phyloP scores from a whole-genome alignment of 2,329 filamentous ascomycete genomes.

The Dactylellina drechsleri region DNA sequence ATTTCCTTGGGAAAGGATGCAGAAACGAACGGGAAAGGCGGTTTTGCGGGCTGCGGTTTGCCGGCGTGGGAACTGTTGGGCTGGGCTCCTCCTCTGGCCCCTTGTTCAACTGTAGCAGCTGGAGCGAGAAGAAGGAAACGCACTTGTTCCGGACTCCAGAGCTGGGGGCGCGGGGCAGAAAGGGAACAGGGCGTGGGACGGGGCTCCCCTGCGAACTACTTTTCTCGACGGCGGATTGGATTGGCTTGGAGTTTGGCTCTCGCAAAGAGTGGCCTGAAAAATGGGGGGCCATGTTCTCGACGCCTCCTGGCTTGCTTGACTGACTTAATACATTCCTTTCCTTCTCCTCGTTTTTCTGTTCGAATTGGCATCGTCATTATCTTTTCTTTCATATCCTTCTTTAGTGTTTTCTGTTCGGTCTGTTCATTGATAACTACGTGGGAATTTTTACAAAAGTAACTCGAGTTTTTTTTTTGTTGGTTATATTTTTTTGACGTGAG shows the following conservation, averaged over 20 bases:
- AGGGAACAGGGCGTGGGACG: neutral
- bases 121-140: too few species aligned
- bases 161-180: too few species aligned
- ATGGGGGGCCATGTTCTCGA: neutral
- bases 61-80: conserved; percentile 40
- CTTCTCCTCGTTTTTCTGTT: neutral
- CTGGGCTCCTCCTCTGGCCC: neutral
- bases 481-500: too few species aligned
- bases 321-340: conserved; percentile 12
- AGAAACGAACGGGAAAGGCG: neutral
- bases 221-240: too few species aligned
- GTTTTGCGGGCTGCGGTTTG: conserved; percentile 51
- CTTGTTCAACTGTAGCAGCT: too few species aligned
- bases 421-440: neutral
- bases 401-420: too few species aligned
- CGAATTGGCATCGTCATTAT: conserved; percentile 1
- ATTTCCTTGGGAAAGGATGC: conserved; percentile 1
- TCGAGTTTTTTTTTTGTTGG: too few species aligned
- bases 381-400: neutral
- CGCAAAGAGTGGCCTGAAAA: neutral
- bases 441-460: too few species aligned
- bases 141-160: too few species aligned
- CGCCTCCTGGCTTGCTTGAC: conserved; percentile 26
- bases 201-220: too few species aligned
- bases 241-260: too few species aligned